Base-by-base conservation (phyloP, 768 basidiomycete species). In the Boletus sp. region DNA sequence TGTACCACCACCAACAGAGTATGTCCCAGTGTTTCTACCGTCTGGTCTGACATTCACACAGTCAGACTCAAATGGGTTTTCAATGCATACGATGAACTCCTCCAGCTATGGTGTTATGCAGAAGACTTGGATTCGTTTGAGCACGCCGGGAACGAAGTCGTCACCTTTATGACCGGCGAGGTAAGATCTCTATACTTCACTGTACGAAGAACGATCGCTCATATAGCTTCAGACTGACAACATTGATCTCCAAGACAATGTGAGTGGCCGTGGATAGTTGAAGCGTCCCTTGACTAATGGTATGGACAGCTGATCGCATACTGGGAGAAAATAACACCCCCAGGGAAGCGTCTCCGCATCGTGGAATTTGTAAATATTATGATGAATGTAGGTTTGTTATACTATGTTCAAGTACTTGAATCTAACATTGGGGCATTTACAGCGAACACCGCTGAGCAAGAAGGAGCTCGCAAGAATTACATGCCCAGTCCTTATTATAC, bases 1-100 rank as follows among this genome's bases (percentile, higher is more conserved):
- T 64, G 77, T 87, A 27, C 83, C 86, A 13, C 73, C 86, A 3
- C 83, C 83, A 30, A 76, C 77, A 34, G 86, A 88, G 88, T 90
- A 64, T 60, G 83, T 72, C 15, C 37, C 35, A 17, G 15, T 49
- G 23, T 19, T 19, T 35, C 38, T 45, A 17, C 29, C n/a, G 14
- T 35, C 45, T 38, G 47, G 19, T 50, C 11, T 30, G 38, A 30
- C 40, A 25, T 35, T 54, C n/a, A 62, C 51, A 29, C 34, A 7
- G 34, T 23, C 54, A 89, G 88, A 59, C 69, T 81, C 45, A 78
- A 80, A 62, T 82, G 80, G 77, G 74, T 81, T 23, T 80, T 79
- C 65, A 78, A 79, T 19, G 79, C 82, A n/a, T 77, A 84, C 54
- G 81, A 83, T 51, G 87, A 90, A 61, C 68, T 87, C 17, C 59